Evolutionary conservation across 2,329 filamentous ascomycete species (phyloP), one percentile per base, ranked within the genome.

Genomic region (Gnomoniopsis sp.): DNA sequence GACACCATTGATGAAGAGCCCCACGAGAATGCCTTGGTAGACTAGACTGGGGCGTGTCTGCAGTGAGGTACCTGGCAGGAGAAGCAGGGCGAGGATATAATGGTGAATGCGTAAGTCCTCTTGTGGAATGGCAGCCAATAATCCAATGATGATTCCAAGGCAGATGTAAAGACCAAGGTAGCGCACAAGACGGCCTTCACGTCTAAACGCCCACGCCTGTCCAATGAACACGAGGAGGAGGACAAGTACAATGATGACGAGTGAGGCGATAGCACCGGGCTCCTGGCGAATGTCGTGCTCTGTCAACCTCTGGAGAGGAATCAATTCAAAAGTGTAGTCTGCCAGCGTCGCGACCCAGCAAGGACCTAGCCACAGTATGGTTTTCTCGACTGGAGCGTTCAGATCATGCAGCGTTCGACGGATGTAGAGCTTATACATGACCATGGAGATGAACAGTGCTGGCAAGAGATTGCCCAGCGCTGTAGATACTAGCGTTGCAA

Each of bases 1-100:
- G 53, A 88, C 80, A n/a, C 89, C 89, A 65, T 92, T 91, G 71
- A 92, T 83, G 68, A 91, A 91, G 0, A 92, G 76, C 1, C 89
- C 89, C 8, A 91, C 74, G 0, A 92, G 77, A 17, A 92, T 72
- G 2, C 89, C 89, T 69, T 92, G 89, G 64, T 88, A 91, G 7
- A 89, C 69, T 6, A 91, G 73, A 8, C 81, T 83, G 0, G 87
- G 84, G 0, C 89, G 79, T 2, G 86, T 91, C 53, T 89, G 88
- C 68, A 91, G 83, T 3, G 80, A 80, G 0, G 89, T 91, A 0
- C 88, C 88, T 0, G 88, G 88, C 23, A 92, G 80, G 0, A 92
- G 77, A 0, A 91, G 73, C 3, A 92, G 78, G 2, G 83, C 87
- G 3, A 92, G 78, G 61, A 91, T 87, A 67, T 92, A 92, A 69